Evolutionary conservation across 257 asterid species (phyloP), one percentile per base, ranked within the genome.

Genomic region (Scutellaria baicalensis): DNA sequence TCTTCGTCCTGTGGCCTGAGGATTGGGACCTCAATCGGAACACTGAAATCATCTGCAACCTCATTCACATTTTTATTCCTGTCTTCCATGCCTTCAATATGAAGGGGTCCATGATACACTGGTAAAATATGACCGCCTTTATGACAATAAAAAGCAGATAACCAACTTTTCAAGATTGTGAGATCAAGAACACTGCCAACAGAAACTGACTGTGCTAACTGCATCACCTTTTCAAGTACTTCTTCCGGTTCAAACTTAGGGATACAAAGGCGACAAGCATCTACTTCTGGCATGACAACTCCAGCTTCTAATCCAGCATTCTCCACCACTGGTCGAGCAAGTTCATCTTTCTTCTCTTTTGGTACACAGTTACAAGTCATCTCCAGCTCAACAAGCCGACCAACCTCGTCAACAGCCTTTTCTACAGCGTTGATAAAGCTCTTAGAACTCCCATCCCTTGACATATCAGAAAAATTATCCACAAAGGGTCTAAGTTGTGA

Each of bases 61-160:
- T 43, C 69, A 64, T 36, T 55, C 16, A 0, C 80, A 68, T 56
- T 69, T 38, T 45, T 52, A 54, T n/a, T 66, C 77, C 71, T 69
- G 72, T 86, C 93, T 62, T 88, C 97, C 67, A 91, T 69, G 54
- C 96, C 97, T 74, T 86, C 94, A 36, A 91, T 75, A 16, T n/a
- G 58, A 40, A 61, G 33, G 18, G 94, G 88, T 7, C 56, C 86
- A 10, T 18, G 68, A 75, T 69, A 91, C 13, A 35, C 43, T 14
- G 88, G 60, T 70, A 88, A 75, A 35, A 13, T 21, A 66, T 44
- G 52, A 18, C 90, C 88, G 59, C 83, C 83, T 58, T 71, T 88
- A 2, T 63, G 77, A 13, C 82, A 77, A 72, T 78, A 83, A 68
- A 86, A 84, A 7, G 85, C 82, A 59, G 95, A 84, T 4, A 87